phyloP scores from a whole-genome alignment of 2,329 filamentous ascomycete species.

The Conoideocrella luteorostrata region DNA sequence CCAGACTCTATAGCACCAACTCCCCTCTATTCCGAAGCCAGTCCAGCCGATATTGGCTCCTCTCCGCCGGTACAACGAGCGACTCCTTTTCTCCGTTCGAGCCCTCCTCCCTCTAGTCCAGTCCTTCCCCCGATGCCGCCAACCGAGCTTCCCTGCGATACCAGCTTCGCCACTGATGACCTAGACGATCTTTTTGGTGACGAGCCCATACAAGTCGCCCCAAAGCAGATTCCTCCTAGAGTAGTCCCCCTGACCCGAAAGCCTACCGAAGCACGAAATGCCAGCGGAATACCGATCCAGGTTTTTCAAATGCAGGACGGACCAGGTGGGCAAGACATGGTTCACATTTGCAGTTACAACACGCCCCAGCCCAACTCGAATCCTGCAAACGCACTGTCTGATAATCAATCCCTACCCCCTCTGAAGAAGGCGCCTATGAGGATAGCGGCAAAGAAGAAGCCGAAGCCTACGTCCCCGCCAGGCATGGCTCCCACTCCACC shows the following conservation, averaged over 20 bases:
- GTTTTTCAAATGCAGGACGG: conserved; percentile 34
- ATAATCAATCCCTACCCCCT: conserved; percentile 18
- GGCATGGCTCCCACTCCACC: conserved; percentile 29
- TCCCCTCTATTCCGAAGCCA: conserved; percentile 53
- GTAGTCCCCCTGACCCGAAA: conserved; percentile 10
- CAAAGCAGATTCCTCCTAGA: conserved; percentile 21
- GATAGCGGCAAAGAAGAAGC: conserved; percentile 15
- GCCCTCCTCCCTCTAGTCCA: conserved; percentile 74
- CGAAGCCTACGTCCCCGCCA: conserved; percentile 16
- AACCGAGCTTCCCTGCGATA: conserved; percentile 60
- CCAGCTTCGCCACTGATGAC: conserved; percentile 79
- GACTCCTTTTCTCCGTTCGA: conserved; percentile 47
- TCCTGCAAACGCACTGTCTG: conserved; percentile 4
- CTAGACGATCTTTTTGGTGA: conserved; percentile 64
- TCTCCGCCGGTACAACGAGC: conserved; percentile 76
- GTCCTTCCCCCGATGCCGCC: conserved; percentile 58
- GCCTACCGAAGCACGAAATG: conserved; percentile 26
- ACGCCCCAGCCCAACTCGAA: conserved; percentile 14
- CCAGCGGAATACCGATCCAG: conserved; percentile 34
- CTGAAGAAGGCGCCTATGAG: conserved; percentile 15
- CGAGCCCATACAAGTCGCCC: conserved; percentile 38
- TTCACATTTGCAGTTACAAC: conserved; percentile 30
- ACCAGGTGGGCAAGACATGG: conserved; percentile 26
- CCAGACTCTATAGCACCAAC: conserved; percentile 49
- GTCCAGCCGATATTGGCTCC: conserved; percentile 77